Conservation (phyloP, 1,284 basidiomycete species). For the Serendipita sp. region DNA sequence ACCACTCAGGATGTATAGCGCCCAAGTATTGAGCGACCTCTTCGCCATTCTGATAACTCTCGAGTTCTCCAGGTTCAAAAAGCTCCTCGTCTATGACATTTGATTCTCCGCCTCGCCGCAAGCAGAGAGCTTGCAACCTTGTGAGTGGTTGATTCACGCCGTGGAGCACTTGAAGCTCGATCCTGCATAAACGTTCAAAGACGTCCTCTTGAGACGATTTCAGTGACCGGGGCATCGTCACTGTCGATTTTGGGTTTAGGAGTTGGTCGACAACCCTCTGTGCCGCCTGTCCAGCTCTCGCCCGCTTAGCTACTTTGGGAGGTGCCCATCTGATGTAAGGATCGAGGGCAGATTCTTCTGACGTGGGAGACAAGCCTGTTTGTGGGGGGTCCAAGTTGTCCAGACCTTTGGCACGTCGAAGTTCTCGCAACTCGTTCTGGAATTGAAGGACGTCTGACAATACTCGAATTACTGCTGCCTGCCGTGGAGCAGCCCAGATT, state of each 20-base stretch:
- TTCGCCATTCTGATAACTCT: slow-evolving; percentile 17
- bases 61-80: slow-evolving; percentile 39
- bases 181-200: slow-evolving; percentile 45
- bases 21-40: not conserved
- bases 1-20: slow-evolving; percentile 1
- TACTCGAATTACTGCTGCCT: not conserved
- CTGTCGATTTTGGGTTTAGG: not conserved
- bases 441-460: slow-evolving; percentile 1
- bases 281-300: not conserved
- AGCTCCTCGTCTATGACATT: slow-evolving; percentile 40
- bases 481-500: not conserved
- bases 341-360: not conserved
- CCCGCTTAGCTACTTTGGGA: not conserved
- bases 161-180: slow-evolving; percentile 79
- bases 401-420: not conserved
- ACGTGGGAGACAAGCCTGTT: not conserved
- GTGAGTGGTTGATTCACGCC: slow-evolving; percentile 39
- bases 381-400: not conserved
- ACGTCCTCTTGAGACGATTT: slow-evolving; percentile 37
- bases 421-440: not conserved
- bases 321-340: not conserved
- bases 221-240: not conserved
- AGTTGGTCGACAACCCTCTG: not conserved
- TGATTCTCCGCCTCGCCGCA: slow-evolving; percentile 29
- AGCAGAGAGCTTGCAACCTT: slow-evolving; percentile 10